Evolutionary conservation across 371 early-diverging fungal species (phyloP).

Genomic region (Circinella umbellata): DNA sequence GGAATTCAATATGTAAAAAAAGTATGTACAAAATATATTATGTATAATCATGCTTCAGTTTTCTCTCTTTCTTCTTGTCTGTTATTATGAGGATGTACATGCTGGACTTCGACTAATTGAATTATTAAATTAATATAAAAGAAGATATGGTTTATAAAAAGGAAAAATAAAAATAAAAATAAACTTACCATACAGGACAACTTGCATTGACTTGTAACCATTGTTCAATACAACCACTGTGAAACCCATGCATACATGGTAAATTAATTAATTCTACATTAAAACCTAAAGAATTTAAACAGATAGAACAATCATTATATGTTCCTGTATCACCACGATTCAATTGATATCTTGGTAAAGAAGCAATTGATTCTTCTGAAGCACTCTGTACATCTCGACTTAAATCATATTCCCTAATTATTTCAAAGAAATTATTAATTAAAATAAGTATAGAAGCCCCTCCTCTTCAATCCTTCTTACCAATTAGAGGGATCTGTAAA

Average conservation of each 20-base stretch:
- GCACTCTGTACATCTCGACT: not conserved
- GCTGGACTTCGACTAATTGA: not conserved
- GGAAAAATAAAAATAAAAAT: no score
- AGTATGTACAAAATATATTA: no score
- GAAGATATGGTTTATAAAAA: no score
- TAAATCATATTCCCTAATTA: not conserved
- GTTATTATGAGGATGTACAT: not conserved
- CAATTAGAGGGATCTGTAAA: not conserved
- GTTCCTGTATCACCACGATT: conserved; percentile 2
- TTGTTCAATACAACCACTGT: conserved; percentile 22
- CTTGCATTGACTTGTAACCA: conserved; percentile 24
- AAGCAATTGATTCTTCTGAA: not conserved
- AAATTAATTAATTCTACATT: conserved; percentile 11
- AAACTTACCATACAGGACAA: conserved; percentile 32
- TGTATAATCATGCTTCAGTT: not conserved
- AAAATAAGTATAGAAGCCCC: no score
- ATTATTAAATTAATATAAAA: no score
- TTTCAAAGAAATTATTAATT: no score
- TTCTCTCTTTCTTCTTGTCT: not conserved
- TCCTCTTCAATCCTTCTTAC: not conserved
- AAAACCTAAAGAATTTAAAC: conserved; percentile 19
- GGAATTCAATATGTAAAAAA: no score
- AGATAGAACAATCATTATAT: conserved; percentile 19
- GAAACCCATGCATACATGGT: conserved; percentile 32
- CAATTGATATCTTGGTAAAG: not conserved